phyloP scores from a whole-genome alignment of 2,329 filamentous ascomycete genomes.

The Claviceps sp. region DNA sequence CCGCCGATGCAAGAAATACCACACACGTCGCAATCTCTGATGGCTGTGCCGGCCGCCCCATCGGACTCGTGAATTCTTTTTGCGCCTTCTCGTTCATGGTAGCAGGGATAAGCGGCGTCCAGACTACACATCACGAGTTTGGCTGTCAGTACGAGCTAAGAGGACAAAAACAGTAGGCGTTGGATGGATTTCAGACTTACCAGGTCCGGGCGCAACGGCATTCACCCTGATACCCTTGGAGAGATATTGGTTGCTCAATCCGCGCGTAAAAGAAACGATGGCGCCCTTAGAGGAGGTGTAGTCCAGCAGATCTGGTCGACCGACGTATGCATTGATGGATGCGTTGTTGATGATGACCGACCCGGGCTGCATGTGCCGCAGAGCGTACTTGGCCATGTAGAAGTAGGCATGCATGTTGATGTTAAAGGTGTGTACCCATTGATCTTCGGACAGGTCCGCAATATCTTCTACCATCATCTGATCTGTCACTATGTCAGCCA shows the following conservation, averaged over 20 bases:
- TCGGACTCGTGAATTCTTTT: slow-evolving; percentile 59
- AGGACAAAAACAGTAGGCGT: background rate
- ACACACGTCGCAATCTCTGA: slow-evolving; percentile 72
- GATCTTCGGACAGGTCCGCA: slow-evolving; percentile 56
- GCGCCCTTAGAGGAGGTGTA: slow-evolving; percentile 72
- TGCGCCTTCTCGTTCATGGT: slow-evolving; percentile 60
- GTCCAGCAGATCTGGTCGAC: slow-evolving; percentile 66
- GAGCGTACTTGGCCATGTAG: slow-evolving; percentile 63
- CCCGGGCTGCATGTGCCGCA: slow-evolving; percentile 63
- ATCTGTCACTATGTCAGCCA: slow-evolving; percentile 9
- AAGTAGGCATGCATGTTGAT: slow-evolving; percentile 76
- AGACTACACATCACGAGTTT: slow-evolving; percentile 31
- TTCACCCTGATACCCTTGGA: slow-evolving; percentile 63
- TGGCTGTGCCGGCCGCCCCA: slow-evolving; percentile 66
- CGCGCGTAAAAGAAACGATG: slow-evolving; percentile 67
- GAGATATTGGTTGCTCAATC: slow-evolving; percentile 61
- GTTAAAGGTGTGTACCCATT: slow-evolving; percentile 69
- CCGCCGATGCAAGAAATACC: slow-evolving; percentile 64
- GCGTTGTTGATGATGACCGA: slow-evolving; percentile 75
- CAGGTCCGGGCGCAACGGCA: slow-evolving; percentile 59
- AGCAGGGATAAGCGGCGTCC: slow-evolving; percentile 61
- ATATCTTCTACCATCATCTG: slow-evolving; percentile 56
- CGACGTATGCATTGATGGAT: slow-evolving; percentile 72
- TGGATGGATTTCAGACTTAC: slow-evolving; percentile 8
- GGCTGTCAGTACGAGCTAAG: background rate